These are phyloP conservation scores for Vaccinium macrocarpon DNA, from an alignment of 148 eudicot genomes.

Conservation along the genomic window DNA sequence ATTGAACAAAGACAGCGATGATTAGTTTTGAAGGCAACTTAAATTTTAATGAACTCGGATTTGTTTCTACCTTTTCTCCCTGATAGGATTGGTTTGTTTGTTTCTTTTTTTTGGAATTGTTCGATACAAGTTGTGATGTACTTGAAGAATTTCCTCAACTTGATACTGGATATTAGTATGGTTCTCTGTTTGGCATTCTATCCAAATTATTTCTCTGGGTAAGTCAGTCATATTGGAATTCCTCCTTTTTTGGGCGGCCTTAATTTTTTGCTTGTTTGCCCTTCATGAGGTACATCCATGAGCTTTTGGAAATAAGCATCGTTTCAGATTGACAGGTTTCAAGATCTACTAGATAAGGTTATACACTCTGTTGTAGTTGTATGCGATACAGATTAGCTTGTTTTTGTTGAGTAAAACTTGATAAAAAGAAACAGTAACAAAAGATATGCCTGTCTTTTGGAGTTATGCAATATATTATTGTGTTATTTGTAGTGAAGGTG, in stretches of 20 bases:
- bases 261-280: neutral
- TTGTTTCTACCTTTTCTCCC: neutral
- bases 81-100: neutral
- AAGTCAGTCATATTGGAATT: neutral
- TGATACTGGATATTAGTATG: neutral
- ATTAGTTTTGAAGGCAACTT: neutral
- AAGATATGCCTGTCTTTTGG: neutral
- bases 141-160: neutral
- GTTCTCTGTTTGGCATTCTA: neutral
- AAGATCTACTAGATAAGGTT: neutral
- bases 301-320: neutral
- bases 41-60: neutral
- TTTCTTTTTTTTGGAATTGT: neutral
- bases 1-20: constrained; percentile 8
- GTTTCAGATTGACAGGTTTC: neutral
- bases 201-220: neutral
- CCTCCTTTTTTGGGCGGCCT: neutral
- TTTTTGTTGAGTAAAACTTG: neutral
- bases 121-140: neutral
- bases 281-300: neutral
- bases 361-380: neutral
- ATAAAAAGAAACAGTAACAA: neutral
- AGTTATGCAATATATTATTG: neutral
- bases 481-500: neutral
- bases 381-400: neutral